Conservation (phyloP, 2,329 filamentous ascomycete genomes). For the Aspergillus aculeatinus region DNA sequence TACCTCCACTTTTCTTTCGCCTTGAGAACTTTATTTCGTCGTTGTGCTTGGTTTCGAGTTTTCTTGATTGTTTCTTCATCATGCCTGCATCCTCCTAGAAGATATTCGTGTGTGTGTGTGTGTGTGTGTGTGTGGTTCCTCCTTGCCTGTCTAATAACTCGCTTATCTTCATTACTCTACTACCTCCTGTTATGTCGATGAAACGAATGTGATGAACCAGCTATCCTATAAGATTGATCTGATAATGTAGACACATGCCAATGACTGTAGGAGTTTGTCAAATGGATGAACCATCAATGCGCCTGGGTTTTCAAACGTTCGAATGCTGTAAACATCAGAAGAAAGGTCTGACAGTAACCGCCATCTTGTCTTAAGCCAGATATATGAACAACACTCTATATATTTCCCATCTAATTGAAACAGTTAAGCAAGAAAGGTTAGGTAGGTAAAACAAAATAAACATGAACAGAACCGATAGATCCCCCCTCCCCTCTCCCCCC, state of each 20-base stretch:
- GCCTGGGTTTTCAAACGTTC: too few species aligned
- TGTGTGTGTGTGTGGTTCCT: not conserved
- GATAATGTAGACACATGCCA: too few species aligned
- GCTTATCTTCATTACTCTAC: not conserved
- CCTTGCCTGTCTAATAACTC: not conserved
- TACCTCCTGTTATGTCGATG: not conserved
- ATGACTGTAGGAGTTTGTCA: too few species aligned
- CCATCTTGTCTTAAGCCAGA: not conserved
- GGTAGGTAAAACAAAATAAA: too few species aligned
- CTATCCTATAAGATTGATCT: too few species aligned
- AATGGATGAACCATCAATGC: too few species aligned
- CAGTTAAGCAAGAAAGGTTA: not conserved
- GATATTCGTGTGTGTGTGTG: not conserved
- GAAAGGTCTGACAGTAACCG: too few species aligned
- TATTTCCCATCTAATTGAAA: not conserved
- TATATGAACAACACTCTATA: not conserved
- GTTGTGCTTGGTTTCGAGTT: not conserved
- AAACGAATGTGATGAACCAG: not conserved
- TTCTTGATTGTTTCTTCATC: not conserved
- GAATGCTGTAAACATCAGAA: too few species aligned
- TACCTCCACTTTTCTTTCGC: not conserved
- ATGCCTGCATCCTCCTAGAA: not conserved
- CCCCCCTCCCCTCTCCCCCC: too few species aligned
- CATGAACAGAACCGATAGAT: too few species aligned
- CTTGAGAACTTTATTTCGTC: not conserved